Conservation (phyloP, 176 grass and related monocot genomes). For the Chrysopogon serrulatus region DNA sequence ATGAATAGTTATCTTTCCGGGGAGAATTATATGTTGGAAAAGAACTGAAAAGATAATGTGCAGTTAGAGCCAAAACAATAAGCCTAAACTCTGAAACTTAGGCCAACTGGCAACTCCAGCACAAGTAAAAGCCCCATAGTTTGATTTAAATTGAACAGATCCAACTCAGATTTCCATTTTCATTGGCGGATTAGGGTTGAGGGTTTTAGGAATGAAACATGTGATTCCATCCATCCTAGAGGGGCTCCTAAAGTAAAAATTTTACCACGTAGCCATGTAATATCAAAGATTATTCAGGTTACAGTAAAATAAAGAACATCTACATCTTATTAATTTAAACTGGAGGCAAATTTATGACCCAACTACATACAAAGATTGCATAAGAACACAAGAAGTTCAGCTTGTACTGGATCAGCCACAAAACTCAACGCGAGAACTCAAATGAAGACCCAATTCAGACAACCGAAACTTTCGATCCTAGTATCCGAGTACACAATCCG, state of each 20-base stretch:
- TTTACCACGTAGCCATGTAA: not conserved
- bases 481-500: not conserved
- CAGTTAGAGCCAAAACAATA: not conserved
- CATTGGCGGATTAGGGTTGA: not conserved
- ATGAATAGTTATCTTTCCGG: constrained; percentile 15
- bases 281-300: not conserved
- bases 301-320: not conserved
- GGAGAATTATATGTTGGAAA: constrained; percentile 13
- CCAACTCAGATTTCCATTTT: not conserved
- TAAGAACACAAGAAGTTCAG: not conserved
- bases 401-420: not conserved
- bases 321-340: not conserved
- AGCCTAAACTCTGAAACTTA: not conserved
- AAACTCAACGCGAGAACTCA: not conserved
- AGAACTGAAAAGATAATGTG: constrained; percentile 26
- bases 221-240: not conserved
- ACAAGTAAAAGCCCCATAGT: not conserved
- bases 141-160: not conserved
- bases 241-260: not conserved
- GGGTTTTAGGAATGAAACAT: not conserved
- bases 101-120: not conserved
- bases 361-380: not conserved
- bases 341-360: not conserved
- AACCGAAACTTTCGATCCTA: not conserved
- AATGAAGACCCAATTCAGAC: not conserved